These are phyloP conservation scores for Mollisia scopiformis DNA, from an alignment of 2,329 filamentous ascomycete genomes.

Conservation along the genomic window DNA sequence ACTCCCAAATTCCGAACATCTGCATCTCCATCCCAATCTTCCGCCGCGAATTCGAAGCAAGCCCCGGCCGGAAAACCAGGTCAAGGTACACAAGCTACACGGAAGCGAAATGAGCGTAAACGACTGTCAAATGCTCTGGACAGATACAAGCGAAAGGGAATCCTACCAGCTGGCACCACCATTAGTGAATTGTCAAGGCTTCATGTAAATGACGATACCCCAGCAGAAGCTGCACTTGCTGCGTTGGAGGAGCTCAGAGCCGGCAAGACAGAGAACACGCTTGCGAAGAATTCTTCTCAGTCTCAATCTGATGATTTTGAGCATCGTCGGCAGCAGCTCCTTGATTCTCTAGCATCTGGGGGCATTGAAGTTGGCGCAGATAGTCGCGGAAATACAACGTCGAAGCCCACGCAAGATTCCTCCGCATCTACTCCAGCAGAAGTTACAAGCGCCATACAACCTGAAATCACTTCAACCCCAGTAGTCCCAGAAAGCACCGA, in stretches of 20 bases:
- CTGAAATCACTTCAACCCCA: neutral
- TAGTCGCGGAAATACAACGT: conserved; percentile 33
- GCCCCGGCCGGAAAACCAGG: conserved; percentile 41
- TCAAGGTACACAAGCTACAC: conserved; percentile 53
- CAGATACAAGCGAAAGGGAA: conserved; percentile 55
- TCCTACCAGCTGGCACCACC: conserved; percentile 53
- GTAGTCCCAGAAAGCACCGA: neutral
- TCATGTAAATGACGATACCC: conserved; percentile 30
- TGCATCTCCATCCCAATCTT: neutral
- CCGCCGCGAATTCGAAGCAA: neutral
- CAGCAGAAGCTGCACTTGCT: conserved; percentile 26
- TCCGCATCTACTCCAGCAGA: too few species aligned
- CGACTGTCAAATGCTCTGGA: conserved; percentile 51
- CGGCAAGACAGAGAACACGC: neutral
- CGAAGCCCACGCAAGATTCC: neutral
- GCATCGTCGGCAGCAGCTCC: conserved; percentile 51
- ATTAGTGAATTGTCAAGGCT: conserved; percentile 49
- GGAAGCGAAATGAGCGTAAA: conserved; percentile 56
- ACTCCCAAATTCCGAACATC: neutral
- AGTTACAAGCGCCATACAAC: neutral
- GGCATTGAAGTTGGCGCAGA: conserved; percentile 46
- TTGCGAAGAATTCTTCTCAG: neutral
- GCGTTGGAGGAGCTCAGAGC: conserved; percentile 28
- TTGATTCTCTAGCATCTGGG: conserved; percentile 53
- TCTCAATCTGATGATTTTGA: conserved; percentile 47